These are phyloP conservation scores for Penstemon davidsonii DNA, from an alignment of 257 asterid genomes.

Conservation along the genomic window DNA sequence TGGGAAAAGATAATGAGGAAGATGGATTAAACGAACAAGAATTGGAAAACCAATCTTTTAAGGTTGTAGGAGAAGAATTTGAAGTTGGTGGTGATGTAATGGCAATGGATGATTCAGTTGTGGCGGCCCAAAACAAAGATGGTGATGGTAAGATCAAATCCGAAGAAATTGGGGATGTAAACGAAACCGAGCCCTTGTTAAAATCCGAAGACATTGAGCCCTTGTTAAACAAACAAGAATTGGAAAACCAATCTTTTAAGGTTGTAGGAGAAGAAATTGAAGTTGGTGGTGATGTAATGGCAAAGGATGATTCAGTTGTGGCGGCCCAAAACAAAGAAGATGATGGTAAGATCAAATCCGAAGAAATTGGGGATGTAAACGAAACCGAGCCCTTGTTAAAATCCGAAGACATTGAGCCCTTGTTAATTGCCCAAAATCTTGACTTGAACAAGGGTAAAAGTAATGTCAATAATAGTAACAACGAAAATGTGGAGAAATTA, in stretches of 20 bases:
- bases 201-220: slow-evolving; percentile 19
- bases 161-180: neutral
- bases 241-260: slow-evolving; percentile 2
- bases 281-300: neutral
- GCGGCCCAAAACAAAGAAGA: neutral
- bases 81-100: neutral
- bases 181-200: neutral
- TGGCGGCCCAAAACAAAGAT: neutral
- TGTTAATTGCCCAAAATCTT: too few species aligned
- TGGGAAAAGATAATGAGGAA: neutral
- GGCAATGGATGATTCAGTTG: slow-evolving; percentile 23
- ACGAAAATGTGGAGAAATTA: slow-evolving; percentile 1
- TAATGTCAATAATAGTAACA: neutral
- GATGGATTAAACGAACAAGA: neutral
- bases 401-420: slow-evolving; percentile 19
- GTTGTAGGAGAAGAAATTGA: neutral
- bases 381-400: neutral
- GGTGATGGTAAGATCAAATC: neutral
- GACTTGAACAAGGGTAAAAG: too few species aligned
- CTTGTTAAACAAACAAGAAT: neutral
- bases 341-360: neutral
- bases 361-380: neutral
- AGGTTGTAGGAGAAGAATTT: neutral
- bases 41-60: slow-evolving; percentile 2
- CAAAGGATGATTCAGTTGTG: slow-evolving; percentile 24